phyloP scores from a whole-genome alignment of 2,329 filamentous ascomycete species.

The Magnaporthales sp. region DNA sequence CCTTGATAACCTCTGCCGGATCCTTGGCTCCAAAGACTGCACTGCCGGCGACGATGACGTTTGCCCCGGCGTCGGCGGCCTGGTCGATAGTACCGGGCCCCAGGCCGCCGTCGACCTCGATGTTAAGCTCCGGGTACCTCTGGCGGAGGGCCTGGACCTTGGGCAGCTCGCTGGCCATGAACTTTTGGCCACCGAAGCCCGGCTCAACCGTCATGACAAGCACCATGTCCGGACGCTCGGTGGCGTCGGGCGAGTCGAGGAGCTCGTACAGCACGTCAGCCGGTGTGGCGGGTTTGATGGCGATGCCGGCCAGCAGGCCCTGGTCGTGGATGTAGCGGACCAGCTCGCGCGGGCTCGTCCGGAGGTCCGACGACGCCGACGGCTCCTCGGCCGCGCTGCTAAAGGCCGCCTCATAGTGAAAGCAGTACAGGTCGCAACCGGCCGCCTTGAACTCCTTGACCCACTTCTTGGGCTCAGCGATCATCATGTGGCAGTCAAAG shows the following conservation, averaged over 20 bases:
- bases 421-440: constrained; percentile 98
- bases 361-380: constrained; percentile 55
- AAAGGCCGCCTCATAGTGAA: constrained; percentile 96
- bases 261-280: constrained; percentile 92
- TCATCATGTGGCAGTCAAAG: constrained; percentile 99
- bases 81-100: constrained; percentile 85
- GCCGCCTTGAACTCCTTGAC: constrained; percentile 90
- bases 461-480: constrained; percentile 98
- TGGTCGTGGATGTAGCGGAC: constrained; percentile 84
- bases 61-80: constrained; percentile 90
- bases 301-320: constrained; percentile 85
- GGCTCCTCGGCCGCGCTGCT: constrained; percentile 80
- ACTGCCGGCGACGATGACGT: constrained; percentile 95
- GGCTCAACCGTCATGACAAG: constrained; percentile 97
- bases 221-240: constrained; percentile 94
- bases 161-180: constrained; percentile 92
- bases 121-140: constrained; percentile 86
- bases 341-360: constrained; percentile 75
- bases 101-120: constrained; percentile 88
- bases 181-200: constrained; percentile 95
- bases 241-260: constrained; percentile 60
- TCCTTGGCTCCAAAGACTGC: constrained; percentile 92
- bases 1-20: constrained; percentile 76
- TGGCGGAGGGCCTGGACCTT: constrained; percentile 80
- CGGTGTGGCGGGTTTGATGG: constrained; percentile 85